phyloP scores from a whole-genome alignment of 2,329 filamentous ascomycete species.

The Neoscytalidium dimidiatum region DNA sequence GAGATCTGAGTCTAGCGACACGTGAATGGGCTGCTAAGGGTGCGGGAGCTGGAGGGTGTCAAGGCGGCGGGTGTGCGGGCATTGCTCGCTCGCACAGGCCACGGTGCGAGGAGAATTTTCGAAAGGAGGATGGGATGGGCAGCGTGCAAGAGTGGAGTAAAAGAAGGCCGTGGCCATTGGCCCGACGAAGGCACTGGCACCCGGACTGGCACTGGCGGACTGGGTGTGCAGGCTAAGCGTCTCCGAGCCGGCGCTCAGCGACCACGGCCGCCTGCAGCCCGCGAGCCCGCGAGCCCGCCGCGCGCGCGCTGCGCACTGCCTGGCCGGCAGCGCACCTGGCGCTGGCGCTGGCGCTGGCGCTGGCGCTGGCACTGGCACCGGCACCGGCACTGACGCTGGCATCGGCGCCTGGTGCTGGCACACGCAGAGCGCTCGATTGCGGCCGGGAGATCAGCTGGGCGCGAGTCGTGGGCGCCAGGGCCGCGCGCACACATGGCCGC shows the following conservation, averaged over 20 bases:
- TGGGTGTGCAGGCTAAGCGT: slow-evolving; percentile 10
- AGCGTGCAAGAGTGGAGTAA: slow-evolving; percentile 16
- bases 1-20: slow-evolving; percentile 20
- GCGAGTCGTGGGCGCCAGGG: slow-evolving; percentile 1
- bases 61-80: slow-evolving; percentile 1
- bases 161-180: slow-evolving; percentile 13
- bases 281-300: neutral
- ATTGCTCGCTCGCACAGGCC: slow-evolving; percentile 19
- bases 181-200: slow-evolving; percentile 1
- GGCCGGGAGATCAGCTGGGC: slow-evolving; percentile 18
- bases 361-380: neutral
- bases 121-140: slow-evolving; percentile 20
- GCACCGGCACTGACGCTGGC: neutral
- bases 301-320: neutral
- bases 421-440: neutral
- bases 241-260: neutral
- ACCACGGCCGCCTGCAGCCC: neutral
- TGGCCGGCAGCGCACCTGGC: neutral
- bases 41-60: neutral
- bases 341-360: neutral
- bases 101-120: slow-evolving; percentile 19
- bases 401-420: neutral
- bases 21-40: slow-evolving; percentile 18
- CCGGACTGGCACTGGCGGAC: no score
- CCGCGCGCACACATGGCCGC: slow-evolving; percentile 17